These are phyloP conservation scores for Nicotiana undulata DNA, from an alignment of 257 asterid genomes.

Conservation along the genomic window DNA sequence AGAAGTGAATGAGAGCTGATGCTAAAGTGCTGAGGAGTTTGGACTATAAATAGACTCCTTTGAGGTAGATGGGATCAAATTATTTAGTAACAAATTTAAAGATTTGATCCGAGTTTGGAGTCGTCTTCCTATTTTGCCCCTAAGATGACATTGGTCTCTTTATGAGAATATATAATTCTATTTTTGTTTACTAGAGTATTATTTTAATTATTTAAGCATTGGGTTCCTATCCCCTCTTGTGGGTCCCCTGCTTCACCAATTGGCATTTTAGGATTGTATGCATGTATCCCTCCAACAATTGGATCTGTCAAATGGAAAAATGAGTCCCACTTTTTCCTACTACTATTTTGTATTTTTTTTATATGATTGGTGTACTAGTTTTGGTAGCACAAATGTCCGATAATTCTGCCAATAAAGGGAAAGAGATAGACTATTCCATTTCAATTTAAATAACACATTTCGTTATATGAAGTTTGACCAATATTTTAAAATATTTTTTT, in stretches of 20 bases:
- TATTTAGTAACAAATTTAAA: background rate
- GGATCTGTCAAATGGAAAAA: background rate
- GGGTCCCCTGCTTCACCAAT: background rate
- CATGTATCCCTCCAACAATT: background rate
- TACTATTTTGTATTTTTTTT: too few species aligned
- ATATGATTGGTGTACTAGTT: too few species aligned
- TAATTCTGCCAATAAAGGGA: too few species aligned
- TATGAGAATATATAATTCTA: background rate
- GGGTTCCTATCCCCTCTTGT: background rate
- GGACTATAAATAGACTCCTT: constrained; percentile 16
- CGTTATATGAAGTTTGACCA: too few species aligned
- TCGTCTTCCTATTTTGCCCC: background rate
- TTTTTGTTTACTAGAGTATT: background rate
- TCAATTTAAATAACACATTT: too few species aligned
- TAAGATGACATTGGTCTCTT: background rate
- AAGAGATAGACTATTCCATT: too few species aligned
- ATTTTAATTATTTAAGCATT: background rate
- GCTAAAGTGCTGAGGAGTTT: background rate
- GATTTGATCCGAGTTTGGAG: background rate
- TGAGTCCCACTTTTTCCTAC: background rate
- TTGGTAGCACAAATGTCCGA: too few species aligned
- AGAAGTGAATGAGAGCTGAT: background rate
- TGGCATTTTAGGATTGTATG: background rate
- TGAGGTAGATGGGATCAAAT: background rate
- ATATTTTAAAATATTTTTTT: too few species aligned